These are phyloP conservation scores for Chytriomyces confervae DNA, from an alignment of 192 early-diverging fungal species.

Conservation along the genomic window DNA sequence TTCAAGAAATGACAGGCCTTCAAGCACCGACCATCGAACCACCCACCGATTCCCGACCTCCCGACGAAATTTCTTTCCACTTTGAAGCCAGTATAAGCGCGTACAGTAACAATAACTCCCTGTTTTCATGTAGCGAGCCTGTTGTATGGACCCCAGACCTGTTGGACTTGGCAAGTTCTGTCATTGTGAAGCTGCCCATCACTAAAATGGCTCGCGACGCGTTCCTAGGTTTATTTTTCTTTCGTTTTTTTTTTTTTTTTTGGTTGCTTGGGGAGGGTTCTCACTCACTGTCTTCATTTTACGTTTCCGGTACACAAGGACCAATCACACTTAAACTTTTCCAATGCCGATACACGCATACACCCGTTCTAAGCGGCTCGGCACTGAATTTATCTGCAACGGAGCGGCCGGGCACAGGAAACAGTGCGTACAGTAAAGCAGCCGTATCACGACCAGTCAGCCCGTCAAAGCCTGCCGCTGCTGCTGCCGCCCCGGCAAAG, in stretches of 20 bases:
- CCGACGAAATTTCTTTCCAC: constrained; percentile 22
- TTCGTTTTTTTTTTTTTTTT: neutral
- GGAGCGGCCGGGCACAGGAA: neutral
- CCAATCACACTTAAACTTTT: neutral
- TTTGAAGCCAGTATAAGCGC: constrained; percentile 18
- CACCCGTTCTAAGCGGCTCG: neutral
- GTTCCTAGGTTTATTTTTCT: constrained; percentile 10
- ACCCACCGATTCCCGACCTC: constrained; percentile 17
- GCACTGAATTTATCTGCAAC: neutral
- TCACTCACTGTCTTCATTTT: neutral
- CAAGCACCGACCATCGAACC: constrained; percentile 1
- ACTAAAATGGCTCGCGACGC: constrained; percentile 17
- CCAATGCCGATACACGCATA: constrained; percentile 4
- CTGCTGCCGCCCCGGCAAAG: neutral
- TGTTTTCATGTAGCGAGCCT: constrained; percentile 2
- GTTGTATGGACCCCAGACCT: constrained; percentile 26
- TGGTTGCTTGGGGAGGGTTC: neutral
- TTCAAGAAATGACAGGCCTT: constrained; percentile 35
- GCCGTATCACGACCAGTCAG: constrained; percentile 1
- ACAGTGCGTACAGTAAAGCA: neutral
- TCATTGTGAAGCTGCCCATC: constrained; percentile 7
- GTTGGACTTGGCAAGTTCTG: constrained; percentile 3
- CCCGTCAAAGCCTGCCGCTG: constrained; percentile 6
- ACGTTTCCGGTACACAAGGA: neutral
- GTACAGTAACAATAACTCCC: neutral